Conservation (phyloP, 768 basidiomycete species). For the Leccinum broughii region DNA sequence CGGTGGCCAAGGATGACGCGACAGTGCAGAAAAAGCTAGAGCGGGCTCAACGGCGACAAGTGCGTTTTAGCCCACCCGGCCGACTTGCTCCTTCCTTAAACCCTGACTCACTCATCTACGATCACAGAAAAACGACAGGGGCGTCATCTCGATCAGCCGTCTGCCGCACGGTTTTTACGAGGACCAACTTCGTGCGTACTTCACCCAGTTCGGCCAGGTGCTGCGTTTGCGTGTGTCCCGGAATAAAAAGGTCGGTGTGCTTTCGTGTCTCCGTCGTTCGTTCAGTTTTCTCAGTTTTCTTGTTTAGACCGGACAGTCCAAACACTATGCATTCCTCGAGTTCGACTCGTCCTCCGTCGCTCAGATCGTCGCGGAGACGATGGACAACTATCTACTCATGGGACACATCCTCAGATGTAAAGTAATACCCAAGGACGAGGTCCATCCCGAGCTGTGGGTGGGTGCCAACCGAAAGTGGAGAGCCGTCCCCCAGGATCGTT, state of each 20-base stretch:
- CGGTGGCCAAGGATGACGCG: constrained; percentile 85
- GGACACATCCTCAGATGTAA: constrained; percentile 94
- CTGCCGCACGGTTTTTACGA: constrained; percentile 98
- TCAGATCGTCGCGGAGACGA: constrained; percentile 94
- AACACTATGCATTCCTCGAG: constrained; percentile 97
- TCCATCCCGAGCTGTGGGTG: constrained; percentile 94
- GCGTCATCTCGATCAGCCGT: constrained; percentile 86
- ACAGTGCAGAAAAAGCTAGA: constrained; percentile 66
- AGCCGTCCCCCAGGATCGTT: constrained; percentile 66
- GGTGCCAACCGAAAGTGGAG: constrained; percentile 96
- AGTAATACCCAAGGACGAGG: constrained; percentile 82
- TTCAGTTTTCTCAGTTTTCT: background rate
- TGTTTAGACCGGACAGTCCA: constrained; percentile 85
- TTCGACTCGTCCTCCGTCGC: constrained; percentile 89
- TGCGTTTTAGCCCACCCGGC: constrained; percentile 35
- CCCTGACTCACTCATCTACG: background rate
- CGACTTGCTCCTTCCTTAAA: no score
- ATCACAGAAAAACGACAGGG: constrained; percentile 59
- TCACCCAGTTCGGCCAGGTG: constrained; percentile 91
- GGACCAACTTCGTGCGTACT: constrained; percentile 89
- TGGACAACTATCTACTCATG: constrained; percentile 97
- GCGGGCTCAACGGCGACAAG: constrained; percentile 64
- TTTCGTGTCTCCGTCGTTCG: background rate
- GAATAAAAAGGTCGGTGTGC: constrained; percentile 75
- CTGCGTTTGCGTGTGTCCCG: constrained; percentile 87